Evolutionary conservation across 179 eudicot species (phyloP), one percentile per base, ranked within the genome.

Genomic region (Sideroxylon spinosum): DNA sequence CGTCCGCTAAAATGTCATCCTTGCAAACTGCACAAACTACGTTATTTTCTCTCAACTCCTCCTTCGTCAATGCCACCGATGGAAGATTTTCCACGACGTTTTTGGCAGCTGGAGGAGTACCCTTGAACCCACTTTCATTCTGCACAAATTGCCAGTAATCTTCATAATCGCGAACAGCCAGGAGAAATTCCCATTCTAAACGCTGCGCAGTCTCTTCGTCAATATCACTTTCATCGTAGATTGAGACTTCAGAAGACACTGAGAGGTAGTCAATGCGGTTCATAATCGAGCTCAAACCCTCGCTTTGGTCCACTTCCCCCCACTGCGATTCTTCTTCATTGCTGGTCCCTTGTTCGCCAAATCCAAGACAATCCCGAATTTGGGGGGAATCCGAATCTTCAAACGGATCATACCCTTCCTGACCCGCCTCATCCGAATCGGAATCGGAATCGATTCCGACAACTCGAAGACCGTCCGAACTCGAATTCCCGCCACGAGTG

Each of bases 21-120:
- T 91, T 95, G 76, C 99, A 95, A 64, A 95, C 94, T 22, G 98
- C 98, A 84, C 99, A 95, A n/a, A 84, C 71, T 2, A 83, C 82
- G 46, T 85, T 81, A 28, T 87, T 86, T 57, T 83, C 84, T 62
- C 74, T 22, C 75, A 87, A 79, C 53, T 91, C 96, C 56, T 84
- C 93, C 55, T 81, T 75, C 4, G 83, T 89, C 68, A 92, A 57
- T 17, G 78, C 88, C 69, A 91, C 87, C 3, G 73, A 78, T 0
- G 92, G 89, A 37, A 95, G 89, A 57, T 75, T 87, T 74, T 91
- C 87, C 26, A 91, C 88, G 69, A 86, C 86, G 7, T 83, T 80
- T 78, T 89, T 93, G 9, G 95, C 85, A 72, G 98, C 95, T 2
- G 98, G 94, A 46, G 98, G 98, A 22, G 92, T 87, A 17, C 92